Percentiles rank a stretch among this genome's conserved stretches.
phyloP scores from a whole-genome alignment of 139 green algal species.

The Chlamydomonas urium region DNA sequence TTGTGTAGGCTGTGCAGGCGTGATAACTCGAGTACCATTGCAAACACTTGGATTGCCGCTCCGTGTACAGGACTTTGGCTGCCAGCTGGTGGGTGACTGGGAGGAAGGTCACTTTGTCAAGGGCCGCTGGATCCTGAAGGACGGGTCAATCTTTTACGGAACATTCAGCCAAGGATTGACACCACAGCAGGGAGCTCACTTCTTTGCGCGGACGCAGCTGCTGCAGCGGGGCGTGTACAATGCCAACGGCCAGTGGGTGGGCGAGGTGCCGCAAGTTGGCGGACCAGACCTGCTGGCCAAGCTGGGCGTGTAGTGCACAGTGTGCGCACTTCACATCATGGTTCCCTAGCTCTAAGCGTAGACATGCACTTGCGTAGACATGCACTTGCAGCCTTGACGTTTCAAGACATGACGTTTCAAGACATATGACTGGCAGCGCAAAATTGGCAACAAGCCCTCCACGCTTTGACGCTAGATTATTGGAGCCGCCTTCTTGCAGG shows the following conservation, averaged over 20 bases:
- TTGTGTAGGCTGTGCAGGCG: background rate
- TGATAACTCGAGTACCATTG: too few relatives aligned
- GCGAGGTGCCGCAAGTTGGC: background rate
- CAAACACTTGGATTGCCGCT: too few relatives aligned
- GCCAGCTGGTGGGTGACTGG: slow-evolving; percentile 46
- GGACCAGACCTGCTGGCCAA: background rate
- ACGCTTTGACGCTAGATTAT: too few relatives aligned
- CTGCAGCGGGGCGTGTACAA: slow-evolving; percentile 2
- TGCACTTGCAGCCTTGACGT: too few relatives aligned
- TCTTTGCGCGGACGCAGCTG: slow-evolving; percentile 8
- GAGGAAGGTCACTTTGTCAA: slow-evolving; percentile 27
- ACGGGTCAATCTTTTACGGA: slow-evolving; percentile 44
- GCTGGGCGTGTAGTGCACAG: background rate
- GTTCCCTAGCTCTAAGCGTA: too few relatives aligned
- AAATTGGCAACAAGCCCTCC: too few relatives aligned
- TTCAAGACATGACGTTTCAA: too few relatives aligned
- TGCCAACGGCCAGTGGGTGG: background rate
- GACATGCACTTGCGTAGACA: too few relatives aligned
- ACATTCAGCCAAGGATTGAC: slow-evolving; percentile 16
- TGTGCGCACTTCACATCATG: too few relatives aligned
- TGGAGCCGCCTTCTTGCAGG: too few relatives aligned
- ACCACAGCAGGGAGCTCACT: slow-evolving; percentile 1
- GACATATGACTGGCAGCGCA: too few relatives aligned
- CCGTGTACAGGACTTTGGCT: slow-evolving; percentile 14
- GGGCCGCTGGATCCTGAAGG: slow-evolving; percentile 36